Base-by-base conservation (phyloP, 345 rosid species). In the Camelina sativa region DNA sequence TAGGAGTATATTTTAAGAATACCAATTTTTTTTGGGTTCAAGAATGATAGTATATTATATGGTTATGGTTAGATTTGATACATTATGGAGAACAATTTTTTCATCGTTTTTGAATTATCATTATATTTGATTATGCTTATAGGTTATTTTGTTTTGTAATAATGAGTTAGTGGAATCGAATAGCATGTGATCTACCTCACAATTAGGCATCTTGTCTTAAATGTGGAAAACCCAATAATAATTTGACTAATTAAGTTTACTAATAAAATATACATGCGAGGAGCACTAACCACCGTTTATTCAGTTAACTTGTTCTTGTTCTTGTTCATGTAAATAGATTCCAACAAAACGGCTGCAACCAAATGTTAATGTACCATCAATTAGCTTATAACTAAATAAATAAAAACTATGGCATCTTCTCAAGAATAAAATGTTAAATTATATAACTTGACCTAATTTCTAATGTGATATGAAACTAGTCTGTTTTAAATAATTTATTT, bases 201-300 rank as follows among this genome's bases (percentile, higher is more conserved):
- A 65, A 60, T 72, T 32, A 72, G 77, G 74, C 77, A 60, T 66
- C 73, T 78, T 72, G 81, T 72, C 77, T 65, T 67, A n/a, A 66
- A 32, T 58, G 43, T 72, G 77, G 81, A 58, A 57, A 58, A 57
- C 38, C 54, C 44, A 76, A 37, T 22, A 17, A 62, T 54, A 28
- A 63, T 35, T 23, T 64, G 71, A 71, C 32, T 63, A 47, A 56
- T 54, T 54, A 63, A 43, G 62, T 62, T 17, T 22, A 54, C 48
- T 12, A 51, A 69, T 43, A 62, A 20, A 40, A 15, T 32, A 54
- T 56, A 19, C 5, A 22, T 56, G 2, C 1, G 38, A 64, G 13
- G 22, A 51, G 8, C 34, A 60, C 4, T 43, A 73, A 78, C 74
- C 77, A 72, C 78, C 74, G 77, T 78, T 72, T 73, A n/a, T 66